Evolutionary conservation across 2,329 filamentous ascomycete species (phyloP).

Genomic region (Purpureocillium lavendulum): DNA sequence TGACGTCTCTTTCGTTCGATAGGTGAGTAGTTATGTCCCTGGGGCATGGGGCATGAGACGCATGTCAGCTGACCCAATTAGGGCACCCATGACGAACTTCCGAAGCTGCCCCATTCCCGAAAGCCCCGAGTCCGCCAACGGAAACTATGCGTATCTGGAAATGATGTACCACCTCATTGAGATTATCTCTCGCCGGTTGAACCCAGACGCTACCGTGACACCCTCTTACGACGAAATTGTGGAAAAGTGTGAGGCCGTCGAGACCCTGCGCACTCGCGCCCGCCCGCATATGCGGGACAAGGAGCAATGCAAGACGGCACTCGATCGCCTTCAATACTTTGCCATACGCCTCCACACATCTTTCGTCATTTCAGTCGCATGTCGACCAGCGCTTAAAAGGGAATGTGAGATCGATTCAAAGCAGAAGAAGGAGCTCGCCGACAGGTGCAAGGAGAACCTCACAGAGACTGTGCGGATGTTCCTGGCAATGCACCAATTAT

Average conservation of each 20-base stretch:
- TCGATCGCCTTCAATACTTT: conserved; percentile 56
- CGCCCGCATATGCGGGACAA: conserved; percentile 47
- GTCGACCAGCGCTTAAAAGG: conserved; percentile 51
- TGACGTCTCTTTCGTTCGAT: conserved; percentile 59
- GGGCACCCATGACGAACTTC: conserved; percentile 55
- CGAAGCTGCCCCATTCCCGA: conserved; percentile 46
- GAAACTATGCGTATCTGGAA: conserved; percentile 51
- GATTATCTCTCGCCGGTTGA: conserved; percentile 49
- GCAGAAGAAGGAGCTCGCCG: conserved; percentile 47
- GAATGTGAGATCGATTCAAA: conserved; percentile 40
- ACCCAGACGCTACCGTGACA: conserved; percentile 42
- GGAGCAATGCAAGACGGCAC: conserved; percentile 54
- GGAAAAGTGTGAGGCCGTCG: conserved; percentile 46
- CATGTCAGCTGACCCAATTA: conserved; percentile 14
- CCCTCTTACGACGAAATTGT: conserved; percentile 47
- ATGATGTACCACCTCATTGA: conserved; percentile 58
- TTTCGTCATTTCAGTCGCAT: conserved; percentile 57
- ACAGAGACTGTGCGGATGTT: conserved; percentile 62
- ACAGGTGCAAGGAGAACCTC: conserved; percentile 53
- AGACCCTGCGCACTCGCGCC: conserved; percentile 40
- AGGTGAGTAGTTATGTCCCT: conserved; percentile 28
- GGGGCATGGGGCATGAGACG: background rate
- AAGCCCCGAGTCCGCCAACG: conserved; percentile 29
- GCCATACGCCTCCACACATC: conserved; percentile 57
- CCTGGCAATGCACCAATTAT: conserved; percentile 59